These are phyloP conservation scores for Akanthomyces lecanii DNA, from an alignment of 2,329 filamentous ascomycete genomes.

Conservation along the genomic window DNA sequence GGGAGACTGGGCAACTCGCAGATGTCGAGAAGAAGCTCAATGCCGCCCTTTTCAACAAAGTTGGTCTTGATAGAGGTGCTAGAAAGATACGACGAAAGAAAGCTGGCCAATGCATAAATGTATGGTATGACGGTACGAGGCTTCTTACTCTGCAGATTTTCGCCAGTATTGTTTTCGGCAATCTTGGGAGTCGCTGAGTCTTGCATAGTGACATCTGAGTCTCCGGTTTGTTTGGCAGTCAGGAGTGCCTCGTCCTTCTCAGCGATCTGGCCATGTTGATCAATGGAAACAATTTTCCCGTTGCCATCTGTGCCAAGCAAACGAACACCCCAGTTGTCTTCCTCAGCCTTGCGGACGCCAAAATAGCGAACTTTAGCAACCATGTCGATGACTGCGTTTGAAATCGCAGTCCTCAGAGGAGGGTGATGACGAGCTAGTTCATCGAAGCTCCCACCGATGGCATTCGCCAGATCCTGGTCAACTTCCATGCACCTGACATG, in stretches of 20 bases:
- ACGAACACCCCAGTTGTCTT: conserved; percentile 71
- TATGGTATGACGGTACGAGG: conserved; percentile 57
- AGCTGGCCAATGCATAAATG: conserved; percentile 70
- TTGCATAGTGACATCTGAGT: conserved; percentile 62
- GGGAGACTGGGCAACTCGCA: conserved; percentile 77
- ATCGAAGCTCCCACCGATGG: conserved; percentile 82
- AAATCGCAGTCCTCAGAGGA: conserved; percentile 70
- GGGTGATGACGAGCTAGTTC: conserved; percentile 94
- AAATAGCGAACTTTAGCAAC: conserved; percentile 74
- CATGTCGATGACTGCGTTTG: conserved; percentile 85
- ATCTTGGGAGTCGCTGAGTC: conserved; percentile 38
- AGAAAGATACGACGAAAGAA: conserved; percentile 69
- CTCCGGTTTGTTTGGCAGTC: conserved; percentile 40
- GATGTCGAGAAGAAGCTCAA: conserved; percentile 80
- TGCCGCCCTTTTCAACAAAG: conserved; percentile 75
- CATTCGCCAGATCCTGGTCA: conserved; percentile 64
- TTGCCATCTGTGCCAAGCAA: conserved; percentile 60
- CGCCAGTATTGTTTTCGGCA: conserved; percentile 5
- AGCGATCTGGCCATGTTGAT: conserved; percentile 47
- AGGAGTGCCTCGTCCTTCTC: conserved; percentile 25
- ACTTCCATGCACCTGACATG: conserved; percentile 81
- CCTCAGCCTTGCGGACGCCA: conserved; percentile 64
- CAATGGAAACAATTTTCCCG: conserved; percentile 48
- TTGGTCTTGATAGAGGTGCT: conserved; percentile 67
- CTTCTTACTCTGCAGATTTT: conserved; percentile 21